A percentile compares a stretch with the other conserved stretches of the same genome.
Evolutionary conservation across 2,329 filamentous ascomycete genomes (phyloP).

Genomic region (Didymosphaeria variabile): DNA sequence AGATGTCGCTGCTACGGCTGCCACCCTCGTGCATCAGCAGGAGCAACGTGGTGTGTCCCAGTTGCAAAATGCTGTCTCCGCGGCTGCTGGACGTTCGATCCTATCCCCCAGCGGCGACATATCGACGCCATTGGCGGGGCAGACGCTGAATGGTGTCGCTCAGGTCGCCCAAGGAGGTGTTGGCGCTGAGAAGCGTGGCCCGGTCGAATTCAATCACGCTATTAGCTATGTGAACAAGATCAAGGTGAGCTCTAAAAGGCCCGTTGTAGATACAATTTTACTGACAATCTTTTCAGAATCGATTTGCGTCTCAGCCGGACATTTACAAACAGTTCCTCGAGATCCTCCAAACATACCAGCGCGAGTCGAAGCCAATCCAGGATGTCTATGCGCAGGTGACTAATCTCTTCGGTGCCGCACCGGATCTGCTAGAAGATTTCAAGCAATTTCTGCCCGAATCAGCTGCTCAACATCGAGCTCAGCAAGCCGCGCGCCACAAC

Average conservation of each 20-base stretch:
- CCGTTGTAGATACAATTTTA: no score
- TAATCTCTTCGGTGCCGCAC: slow-evolving; percentile 88
- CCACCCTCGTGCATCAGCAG: slow-evolving; percentile 65
- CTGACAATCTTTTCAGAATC: slow-evolving; percentile 70
- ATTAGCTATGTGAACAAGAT: slow-evolving; percentile 99
- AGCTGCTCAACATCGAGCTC: slow-evolving; percentile 66
- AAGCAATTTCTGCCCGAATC: slow-evolving; percentile 98
- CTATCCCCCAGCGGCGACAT: slow-evolving; percentile 59
- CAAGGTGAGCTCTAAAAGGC: slow-evolving; percentile 77
- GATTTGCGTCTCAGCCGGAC: slow-evolving; percentile 94
- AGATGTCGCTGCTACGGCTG: slow-evolving; percentile 50
- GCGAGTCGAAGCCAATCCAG: slow-evolving; percentile 97
- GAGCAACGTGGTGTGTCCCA: slow-evolving; percentile 73
- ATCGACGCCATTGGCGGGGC: slow-evolving; percentile 61
- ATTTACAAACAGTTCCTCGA: slow-evolving; percentile 99
- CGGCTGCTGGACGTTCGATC: slow-evolving; percentile 63
- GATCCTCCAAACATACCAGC: slow-evolving; percentile 96
- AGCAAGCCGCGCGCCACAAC: slow-evolving; percentile 69
- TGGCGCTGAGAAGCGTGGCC: slow-evolving; percentile 79
- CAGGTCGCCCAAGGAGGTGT: slow-evolving; percentile 64
- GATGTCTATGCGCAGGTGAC: slow-evolving; percentile 98
- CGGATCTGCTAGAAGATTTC: slow-evolving; percentile 95
- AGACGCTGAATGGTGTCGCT: slow-evolving; percentile 68
- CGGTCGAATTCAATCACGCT: slow-evolving; percentile 98
- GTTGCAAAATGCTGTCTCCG: slow-evolving; percentile 70